Evolutionary conservation across 371 early-diverging fungal genomes (phyloP).

Genomic region (Mucor irregularis): DNA sequence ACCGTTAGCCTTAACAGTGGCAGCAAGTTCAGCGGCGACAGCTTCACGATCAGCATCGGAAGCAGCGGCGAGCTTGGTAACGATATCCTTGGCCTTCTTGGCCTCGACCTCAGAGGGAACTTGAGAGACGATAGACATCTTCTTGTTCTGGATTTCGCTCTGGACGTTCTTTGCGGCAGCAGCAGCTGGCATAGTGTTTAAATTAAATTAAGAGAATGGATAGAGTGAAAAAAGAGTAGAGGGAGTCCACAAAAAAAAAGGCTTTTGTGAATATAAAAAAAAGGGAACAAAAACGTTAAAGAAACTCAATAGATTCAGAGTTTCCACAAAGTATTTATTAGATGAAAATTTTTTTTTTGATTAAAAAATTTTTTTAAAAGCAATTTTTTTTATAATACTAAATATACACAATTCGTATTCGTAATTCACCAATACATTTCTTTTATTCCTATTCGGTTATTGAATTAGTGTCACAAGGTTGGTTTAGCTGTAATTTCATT

Average conservation of each 20-base stretch:
- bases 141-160: conserved; percentile 44
- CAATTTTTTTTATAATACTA: conserved; percentile 11
- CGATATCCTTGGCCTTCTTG: conserved; percentile 42
- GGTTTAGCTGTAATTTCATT: background rate
- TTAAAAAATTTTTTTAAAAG: conserved; percentile 8
- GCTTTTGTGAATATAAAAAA: conserved; percentile 5
- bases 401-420: conserved; percentile 2
- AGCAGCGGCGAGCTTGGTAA: conserved; percentile 52
- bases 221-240: conserved; percentile 11
- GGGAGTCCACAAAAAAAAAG: conserved; percentile 9
- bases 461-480: background rate
- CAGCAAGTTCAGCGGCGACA: conserved; percentile 56
- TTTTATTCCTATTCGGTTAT: background rate
- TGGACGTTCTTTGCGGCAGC: conserved; percentile 21
- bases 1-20: conserved; percentile 50
- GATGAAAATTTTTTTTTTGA: conserved; percentile 8
- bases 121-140: conserved; percentile 32
- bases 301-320: background rate
- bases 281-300: conserved; percentile 19
- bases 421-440: conserved; percentile 5
- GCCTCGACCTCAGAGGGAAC: conserved; percentile 33
- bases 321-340: conserved; percentile 2
- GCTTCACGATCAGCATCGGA: conserved; percentile 58
- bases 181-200: conserved; percentile 10
- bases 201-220: conserved; percentile 9